These are phyloP conservation scores for Hemileccinum impolitum DNA, from an alignment of 768 basidiomycete genomes.

Conservation along the genomic window DNA sequence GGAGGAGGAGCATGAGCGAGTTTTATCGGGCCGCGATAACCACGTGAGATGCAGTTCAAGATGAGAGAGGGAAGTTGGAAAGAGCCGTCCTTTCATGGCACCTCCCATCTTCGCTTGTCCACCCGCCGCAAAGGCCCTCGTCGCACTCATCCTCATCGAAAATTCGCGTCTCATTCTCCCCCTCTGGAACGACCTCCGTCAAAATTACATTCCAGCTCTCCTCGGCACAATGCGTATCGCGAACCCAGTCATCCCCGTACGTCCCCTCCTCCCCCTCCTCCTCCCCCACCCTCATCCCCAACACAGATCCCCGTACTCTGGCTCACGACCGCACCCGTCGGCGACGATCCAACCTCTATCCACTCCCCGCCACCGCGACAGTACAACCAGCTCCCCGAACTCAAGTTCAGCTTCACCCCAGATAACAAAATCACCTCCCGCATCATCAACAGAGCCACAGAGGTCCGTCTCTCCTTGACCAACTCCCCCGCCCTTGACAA, in stretches of 20 bases:
- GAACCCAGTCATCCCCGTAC: slow-evolving; percentile 35
- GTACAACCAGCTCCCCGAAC: slow-evolving; percentile 38
- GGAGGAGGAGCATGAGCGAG: not conserved
- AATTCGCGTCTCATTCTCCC: slow-evolving; percentile 46
- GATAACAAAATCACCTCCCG: slow-evolving; percentile 44
- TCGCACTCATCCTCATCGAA: slow-evolving; percentile 52
- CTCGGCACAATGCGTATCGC: slow-evolving; percentile 39
- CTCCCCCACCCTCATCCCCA: slow-evolving; percentile 1
- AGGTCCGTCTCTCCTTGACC: slow-evolving; percentile 34
- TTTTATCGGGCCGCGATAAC: not conserved
- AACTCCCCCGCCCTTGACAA: not conserved
- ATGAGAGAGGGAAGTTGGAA: too few species aligned
- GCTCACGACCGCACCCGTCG: slow-evolving; percentile 43
- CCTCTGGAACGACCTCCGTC: slow-evolving; percentile 49
- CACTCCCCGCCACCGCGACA: slow-evolving; percentile 35
- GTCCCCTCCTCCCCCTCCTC: not conserved
- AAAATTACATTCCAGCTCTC: slow-evolving; percentile 43
- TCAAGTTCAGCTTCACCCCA: slow-evolving; percentile 41
- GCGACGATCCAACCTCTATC: slow-evolving; percentile 23
- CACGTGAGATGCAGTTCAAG: not conserved
- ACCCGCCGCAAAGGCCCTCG: slow-evolving; percentile 18
- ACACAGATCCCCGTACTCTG: slow-evolving; percentile 37
- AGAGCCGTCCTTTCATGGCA: slow-evolving; percentile 1
- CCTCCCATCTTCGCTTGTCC: slow-evolving; percentile 24
- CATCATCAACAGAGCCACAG: slow-evolving; percentile 42